Conservation (phyloP, 495 filamentous ascomycete species). For the Delitschia confertaspora region DNA sequence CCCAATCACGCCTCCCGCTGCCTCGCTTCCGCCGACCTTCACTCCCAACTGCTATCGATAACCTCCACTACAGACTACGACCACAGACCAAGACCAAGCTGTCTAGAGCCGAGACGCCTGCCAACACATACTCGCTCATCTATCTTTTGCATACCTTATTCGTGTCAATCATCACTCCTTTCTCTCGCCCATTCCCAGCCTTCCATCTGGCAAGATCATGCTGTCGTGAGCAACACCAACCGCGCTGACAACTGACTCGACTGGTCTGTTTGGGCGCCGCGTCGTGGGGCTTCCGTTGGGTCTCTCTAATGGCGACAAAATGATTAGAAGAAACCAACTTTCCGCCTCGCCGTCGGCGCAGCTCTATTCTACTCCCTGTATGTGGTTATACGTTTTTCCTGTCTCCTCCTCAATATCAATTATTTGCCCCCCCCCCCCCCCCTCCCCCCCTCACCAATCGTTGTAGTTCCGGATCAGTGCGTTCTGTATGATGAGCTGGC, state of each 20-base stretch:
- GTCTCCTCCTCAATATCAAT: too few relatives aligned
- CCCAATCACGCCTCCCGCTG: background rate
- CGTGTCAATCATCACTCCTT: background rate
- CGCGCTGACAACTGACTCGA: conserved; percentile 4
- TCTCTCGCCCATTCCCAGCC: conserved; percentile 1
- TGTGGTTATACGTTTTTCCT: conserved; percentile 19
- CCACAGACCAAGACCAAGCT: background rate
- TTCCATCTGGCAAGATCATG: conserved; percentile 17
- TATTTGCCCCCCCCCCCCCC: conserved; percentile 1
- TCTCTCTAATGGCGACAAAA: conserved; percentile 22
- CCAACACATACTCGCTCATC: conserved; percentile 1
- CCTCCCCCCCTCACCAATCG: conserved; percentile 17
- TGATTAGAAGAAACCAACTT: conserved; percentile 22
- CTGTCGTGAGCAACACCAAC: conserved; percentile 12
- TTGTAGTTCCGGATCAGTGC: conserved; percentile 14
- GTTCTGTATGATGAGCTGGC: conserved; percentile 30
- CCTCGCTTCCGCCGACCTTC: background rate
- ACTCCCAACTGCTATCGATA: background rate
- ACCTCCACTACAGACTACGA: background rate
- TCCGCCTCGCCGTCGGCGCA: conserved; percentile 29
- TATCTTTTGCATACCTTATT: background rate
- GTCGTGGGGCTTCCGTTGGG: conserved; percentile 1
- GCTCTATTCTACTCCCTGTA: conserved; percentile 24
- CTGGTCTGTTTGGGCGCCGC: too few relatives aligned
- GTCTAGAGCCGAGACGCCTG: background rate